Percentiles rank a stretch among this genome's conserved stretches.
Conservation (phyloP, 2,329 filamentous ascomycete genomes). For the Aureobasidium sp. region DNA sequence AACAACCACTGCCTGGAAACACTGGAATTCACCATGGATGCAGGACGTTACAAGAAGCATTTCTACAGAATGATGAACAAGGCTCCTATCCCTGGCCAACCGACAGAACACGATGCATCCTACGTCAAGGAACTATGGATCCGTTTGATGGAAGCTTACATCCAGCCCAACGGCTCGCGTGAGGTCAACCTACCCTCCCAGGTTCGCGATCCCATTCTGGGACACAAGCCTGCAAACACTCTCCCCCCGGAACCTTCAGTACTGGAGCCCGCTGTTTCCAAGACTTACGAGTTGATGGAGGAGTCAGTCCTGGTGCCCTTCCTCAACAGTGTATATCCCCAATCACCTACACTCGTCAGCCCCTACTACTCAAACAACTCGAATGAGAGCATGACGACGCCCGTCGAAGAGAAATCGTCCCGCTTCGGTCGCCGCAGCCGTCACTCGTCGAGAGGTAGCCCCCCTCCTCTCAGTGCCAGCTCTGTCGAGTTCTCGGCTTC, state of each 20-base stretch:
- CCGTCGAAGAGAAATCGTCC: slow-evolving; percentile 17
- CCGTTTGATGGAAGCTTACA: slow-evolving; percentile 82
- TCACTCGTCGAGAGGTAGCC: slow-evolving; percentile 21
- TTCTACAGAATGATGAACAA: slow-evolving; percentile 52
- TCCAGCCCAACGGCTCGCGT: slow-evolving; percentile 71
- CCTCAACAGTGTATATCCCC: slow-evolving; percentile 57
- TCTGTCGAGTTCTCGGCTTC: slow-evolving; percentile 23
- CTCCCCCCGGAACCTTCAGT: slow-evolving; percentile 65
- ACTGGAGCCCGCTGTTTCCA: slow-evolving; percentile 73
- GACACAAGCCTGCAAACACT: slow-evolving; percentile 47
- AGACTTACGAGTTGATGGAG: slow-evolving; percentile 95
- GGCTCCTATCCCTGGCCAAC: slow-evolving; percentile 28
- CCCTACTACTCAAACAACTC: slow-evolving; percentile 36
- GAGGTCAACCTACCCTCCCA: slow-evolving; percentile 86
- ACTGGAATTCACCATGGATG: slow-evolving; percentile 92
- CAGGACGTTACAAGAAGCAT: slow-evolving; percentile 69
- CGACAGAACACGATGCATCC: slow-evolving; percentile 51
- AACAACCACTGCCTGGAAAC: slow-evolving; percentile 97
- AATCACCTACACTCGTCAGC: slow-evolving; percentile 37
- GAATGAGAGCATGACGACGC: slow-evolving; percentile 29
- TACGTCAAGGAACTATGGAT: slow-evolving; percentile 78
- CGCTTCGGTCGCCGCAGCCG: slow-evolving; percentile 14
- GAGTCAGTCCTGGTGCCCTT: slow-evolving; percentile 92
- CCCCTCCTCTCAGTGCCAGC: slow-evolving; percentile 24
- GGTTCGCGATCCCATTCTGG: slow-evolving; percentile 73